phyloP scores from a whole-genome alignment of 1,284 basidiomycete genomes.

The Rhodotorula sp. region DNA sequence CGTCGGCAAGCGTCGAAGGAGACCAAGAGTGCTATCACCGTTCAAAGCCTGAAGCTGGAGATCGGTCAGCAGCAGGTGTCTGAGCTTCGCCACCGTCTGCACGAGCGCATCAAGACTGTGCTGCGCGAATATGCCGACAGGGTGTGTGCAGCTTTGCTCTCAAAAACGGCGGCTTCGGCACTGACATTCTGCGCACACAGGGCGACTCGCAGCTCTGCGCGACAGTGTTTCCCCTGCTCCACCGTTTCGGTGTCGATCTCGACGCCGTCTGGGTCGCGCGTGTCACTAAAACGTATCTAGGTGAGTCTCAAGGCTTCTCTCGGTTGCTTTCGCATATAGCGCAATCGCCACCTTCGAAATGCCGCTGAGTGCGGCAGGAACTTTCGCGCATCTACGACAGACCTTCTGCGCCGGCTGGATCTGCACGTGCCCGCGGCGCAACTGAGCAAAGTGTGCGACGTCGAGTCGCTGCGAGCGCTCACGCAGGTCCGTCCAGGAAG shows the following conservation, averaged over 20 bases:
- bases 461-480: conserved; percentile 8
- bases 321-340: too few relatives aligned
- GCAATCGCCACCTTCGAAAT: too few relatives aligned
- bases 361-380: too few relatives aligned
- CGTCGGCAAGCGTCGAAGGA: neutral
- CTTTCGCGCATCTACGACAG: neutral
- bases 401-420: conserved; percentile 23
- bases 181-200: conserved; percentile 4
- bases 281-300: conserved; percentile 36
- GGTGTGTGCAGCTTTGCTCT: conserved; percentile 1
- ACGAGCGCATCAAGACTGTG: conserved; percentile 15
- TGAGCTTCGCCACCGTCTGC: conserved; percentile 16
- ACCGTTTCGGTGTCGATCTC: conserved; percentile 11
- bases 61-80: neutral
- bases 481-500: conserved; percentile 29
- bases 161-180: neutral
- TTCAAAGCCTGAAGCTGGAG: conserved; percentile 3
- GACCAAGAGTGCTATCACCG: neutral
- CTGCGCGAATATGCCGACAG: conserved; percentile 34
- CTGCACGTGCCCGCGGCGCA: conserved; percentile 33
- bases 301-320: conserved; percentile 4
- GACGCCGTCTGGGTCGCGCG: conserved; percentile 28
- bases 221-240: conserved; percentile 19
- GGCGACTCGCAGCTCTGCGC: conserved; percentile 40
- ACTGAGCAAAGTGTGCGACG: conserved; percentile 33